phyloP scores from a whole-genome alignment of 768 basidiomycete genomes.

The Ephemerocybe angulata region DNA sequence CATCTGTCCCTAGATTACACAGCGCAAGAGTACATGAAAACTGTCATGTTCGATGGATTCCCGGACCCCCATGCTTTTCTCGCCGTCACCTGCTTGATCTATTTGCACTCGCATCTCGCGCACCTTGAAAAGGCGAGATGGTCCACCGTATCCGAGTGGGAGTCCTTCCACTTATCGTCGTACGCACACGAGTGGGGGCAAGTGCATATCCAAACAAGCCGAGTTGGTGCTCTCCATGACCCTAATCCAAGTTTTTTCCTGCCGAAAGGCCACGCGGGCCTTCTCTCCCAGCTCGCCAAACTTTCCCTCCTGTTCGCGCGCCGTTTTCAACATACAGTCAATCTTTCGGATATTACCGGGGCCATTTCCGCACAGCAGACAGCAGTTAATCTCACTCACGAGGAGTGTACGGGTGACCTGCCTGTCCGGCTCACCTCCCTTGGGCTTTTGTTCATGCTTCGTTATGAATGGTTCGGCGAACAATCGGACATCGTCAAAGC shows the following conservation, averaged over 20 bases:
- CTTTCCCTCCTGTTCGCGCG: constrained; percentile 9
- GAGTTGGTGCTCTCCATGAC: no score
- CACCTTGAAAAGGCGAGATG: no score
- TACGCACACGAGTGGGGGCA: no score
- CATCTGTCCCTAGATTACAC: background rate
- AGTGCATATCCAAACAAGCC: no score
- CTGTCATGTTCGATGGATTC: background rate
- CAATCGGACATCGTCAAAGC: no score
- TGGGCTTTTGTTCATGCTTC: constrained; percentile 11
- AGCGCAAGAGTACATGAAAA: background rate
- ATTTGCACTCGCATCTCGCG: no score
- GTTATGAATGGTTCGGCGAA: no score
- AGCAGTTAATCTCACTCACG: constrained; percentile 18
- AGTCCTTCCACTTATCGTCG: no score
- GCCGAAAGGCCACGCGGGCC: constrained; percentile 15
- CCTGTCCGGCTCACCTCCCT: constrained; percentile 3
- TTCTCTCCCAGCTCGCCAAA: constrained; percentile 13
- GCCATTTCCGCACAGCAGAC: constrained; percentile 18
- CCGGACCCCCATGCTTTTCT: background rate
- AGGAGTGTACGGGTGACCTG: constrained; percentile 10
- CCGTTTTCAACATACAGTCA: background rate
- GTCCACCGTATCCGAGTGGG: no score
- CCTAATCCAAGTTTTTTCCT: no score
- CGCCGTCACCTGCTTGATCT: background rate
- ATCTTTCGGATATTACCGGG: background rate